Conservation (phyloP, 1,284 basidiomycete genomes). For the Mycosarcoma maydis region DNA sequence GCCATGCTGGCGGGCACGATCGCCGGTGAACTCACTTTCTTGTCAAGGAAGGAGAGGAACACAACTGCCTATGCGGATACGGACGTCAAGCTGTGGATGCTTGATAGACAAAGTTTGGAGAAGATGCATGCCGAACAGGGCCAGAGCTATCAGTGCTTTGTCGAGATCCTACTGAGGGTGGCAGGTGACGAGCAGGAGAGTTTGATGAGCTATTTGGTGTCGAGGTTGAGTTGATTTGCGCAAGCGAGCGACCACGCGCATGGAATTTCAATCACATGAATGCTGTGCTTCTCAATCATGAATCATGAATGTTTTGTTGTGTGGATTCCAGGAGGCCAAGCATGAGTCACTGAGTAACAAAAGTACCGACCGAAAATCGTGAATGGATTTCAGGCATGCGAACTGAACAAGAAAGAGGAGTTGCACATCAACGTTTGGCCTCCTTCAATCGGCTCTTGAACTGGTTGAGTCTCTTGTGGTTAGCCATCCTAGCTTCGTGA, state of each 20-base stretch:
- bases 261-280: no score
- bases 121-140: conserved; percentile 38
- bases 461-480: conserved; percentile 56
- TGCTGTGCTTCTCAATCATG: no score
- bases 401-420: no score
- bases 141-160: conserved; percentile 38
- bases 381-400: no score
- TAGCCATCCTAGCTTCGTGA: conserved; percentile 54
- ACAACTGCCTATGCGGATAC: conserved; percentile 61
- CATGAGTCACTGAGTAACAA: no score
- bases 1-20: conserved; percentile 66
- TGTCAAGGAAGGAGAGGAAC: conserved; percentile 56
- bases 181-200: conserved; percentile 64
- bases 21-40: conserved; percentile 63
- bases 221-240: conserved; percentile 56
- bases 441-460: conserved; percentile 58
- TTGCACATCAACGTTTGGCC: conserved; percentile 51
- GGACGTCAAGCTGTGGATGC: conserved; percentile 59
- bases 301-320: neutral
- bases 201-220: conserved; percentile 65
- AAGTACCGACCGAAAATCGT: no score
- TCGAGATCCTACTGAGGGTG: conserved; percentile 57
- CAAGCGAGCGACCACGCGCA: neutral
- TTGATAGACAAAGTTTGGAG: conserved; percentile 40
- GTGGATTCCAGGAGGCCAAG: no score